A percentile compares a stretch with the other conserved stretches of the same genome.
phyloP scores from a whole-genome alignment of 2,329 filamentous ascomycete genomes.

The Clarireedia paspali region DNA sequence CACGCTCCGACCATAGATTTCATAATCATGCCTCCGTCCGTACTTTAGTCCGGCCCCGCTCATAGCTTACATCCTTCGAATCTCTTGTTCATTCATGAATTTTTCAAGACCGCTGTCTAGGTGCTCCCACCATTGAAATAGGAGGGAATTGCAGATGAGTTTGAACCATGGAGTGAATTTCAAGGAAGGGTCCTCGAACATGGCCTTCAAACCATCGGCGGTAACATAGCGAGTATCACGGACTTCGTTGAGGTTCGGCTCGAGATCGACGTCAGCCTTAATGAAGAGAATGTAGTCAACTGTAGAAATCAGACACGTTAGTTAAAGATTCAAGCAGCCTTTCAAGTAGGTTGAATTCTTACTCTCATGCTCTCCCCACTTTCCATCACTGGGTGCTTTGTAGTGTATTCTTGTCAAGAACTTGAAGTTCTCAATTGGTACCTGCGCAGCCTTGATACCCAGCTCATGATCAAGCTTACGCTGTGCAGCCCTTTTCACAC shows the following conservation, averaged over 20 bases:
- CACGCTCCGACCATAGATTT: not conserved
- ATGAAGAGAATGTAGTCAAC: constrained; percentile 99
- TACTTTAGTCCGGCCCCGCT: not conserved
- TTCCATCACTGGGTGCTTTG: constrained; percentile 91
- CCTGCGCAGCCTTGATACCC: constrained; percentile 81
- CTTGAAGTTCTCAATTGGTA: constrained; percentile 83
- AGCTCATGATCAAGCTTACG: constrained; percentile 93
- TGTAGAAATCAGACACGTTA: constrained; percentile 29
- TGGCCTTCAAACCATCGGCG: constrained; percentile 70
- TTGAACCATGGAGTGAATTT: constrained; percentile 99
- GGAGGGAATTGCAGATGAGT: constrained; percentile 94
- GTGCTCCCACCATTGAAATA: constrained; percentile 95
- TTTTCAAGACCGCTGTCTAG: constrained; percentile 74
- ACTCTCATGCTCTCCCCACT: constrained; percentile 99
- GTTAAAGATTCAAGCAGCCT: not conserved
- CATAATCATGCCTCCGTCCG: not conserved
- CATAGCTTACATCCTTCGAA: constrained; percentile 64
- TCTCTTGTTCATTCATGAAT: constrained; percentile 78
- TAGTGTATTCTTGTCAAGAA: constrained; percentile 98
- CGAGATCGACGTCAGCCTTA: constrained; percentile 80
- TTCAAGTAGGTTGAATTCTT: constrained; percentile 31
- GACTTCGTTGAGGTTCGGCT: constrained; percentile 82
- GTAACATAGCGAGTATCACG: constrained; percentile 78
- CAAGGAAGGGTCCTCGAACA: constrained; percentile 73
- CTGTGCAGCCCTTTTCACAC: constrained; percentile 86